These are phyloP conservation scores for Ganoderma leucocontextum DNA, from an alignment of 1,284 basidiomycete species.

Conservation along the genomic window DNA sequence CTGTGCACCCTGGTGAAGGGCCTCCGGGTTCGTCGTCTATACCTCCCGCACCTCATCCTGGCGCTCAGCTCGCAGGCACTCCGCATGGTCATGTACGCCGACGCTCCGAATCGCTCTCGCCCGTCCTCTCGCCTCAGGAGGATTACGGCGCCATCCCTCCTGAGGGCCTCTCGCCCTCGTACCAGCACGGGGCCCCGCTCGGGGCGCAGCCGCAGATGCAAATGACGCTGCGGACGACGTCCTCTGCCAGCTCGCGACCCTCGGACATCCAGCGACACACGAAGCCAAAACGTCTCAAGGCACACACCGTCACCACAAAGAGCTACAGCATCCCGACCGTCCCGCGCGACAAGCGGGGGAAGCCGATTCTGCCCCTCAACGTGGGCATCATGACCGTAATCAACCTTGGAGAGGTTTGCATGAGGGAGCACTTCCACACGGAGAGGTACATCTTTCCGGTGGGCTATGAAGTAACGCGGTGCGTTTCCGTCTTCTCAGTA, in stretches of 20 bases:
- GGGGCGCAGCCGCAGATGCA: constrained; percentile 39
- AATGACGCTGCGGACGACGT: constrained; percentile 38
- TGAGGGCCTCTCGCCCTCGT: constrained; percentile 32
- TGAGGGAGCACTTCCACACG: constrained; percentile 83
- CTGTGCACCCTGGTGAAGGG: constrained; percentile 38
- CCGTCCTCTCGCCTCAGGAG: constrained; percentile 37
- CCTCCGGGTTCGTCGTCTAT: constrained; percentile 25
- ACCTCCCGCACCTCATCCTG: constrained; percentile 19
- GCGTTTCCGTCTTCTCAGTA: constrained; percentile 16
- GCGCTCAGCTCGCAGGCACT: constrained; percentile 23
- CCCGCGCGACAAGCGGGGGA: constrained; percentile 71
- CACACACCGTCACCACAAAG: constrained; percentile 79
- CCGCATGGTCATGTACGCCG: constrained; percentile 30
- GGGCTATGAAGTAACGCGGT: constrained; percentile 84
- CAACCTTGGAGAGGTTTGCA: constrained; percentile 74
- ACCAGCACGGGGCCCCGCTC: constrained; percentile 32
- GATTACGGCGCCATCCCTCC: constrained; percentile 33
- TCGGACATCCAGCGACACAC: constrained; percentile 55
- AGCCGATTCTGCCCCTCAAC: constrained; percentile 75
- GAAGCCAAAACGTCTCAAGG: constrained; percentile 78
- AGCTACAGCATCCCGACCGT: constrained; percentile 78
- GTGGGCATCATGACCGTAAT: constrained; percentile 86
- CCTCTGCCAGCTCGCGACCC: constrained; percentile 39
- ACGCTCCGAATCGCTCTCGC: constrained; percentile 40
- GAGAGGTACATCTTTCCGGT: constrained; percentile 87